Conservation (phyloP, 169 alveolate species). For the Eimeria maxima region DNA sequence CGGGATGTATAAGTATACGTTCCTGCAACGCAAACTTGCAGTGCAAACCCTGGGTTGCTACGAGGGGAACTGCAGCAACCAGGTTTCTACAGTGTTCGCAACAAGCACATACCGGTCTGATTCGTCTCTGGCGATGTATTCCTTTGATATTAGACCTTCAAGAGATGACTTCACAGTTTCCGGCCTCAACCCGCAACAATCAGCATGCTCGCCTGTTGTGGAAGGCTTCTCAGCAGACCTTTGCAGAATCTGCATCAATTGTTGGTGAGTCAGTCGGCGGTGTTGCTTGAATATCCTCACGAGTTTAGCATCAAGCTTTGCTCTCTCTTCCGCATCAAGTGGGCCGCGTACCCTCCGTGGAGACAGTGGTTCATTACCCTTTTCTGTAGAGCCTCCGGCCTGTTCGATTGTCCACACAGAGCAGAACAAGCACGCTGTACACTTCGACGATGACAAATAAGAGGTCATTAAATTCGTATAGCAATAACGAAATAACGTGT, state of each 20-base stretch:
- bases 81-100: background rate
- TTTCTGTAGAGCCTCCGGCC: background rate
- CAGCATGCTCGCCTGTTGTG: background rate
- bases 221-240: background rate
- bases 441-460: background rate
- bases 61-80: background rate
- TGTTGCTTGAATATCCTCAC: constrained; percentile 62
- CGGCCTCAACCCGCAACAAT: constrained; percentile 22
- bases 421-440: background rate
- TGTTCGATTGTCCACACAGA: background rate
- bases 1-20: constrained; percentile 62
- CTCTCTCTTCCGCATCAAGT: constrained; percentile 64
- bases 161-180: constrained; percentile 55
- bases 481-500: background rate
- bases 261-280: constrained; percentile 70
- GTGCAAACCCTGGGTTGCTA: background rate
- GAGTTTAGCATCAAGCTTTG: constrained; percentile 50
- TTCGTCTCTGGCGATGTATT: constrained; percentile 73
- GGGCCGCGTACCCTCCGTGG: constrained; percentile 32
- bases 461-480: background rate
- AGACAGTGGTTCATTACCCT: background rate
- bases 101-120: constrained; percentile 57
- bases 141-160: constrained; percentile 69
- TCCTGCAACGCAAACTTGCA: constrained; percentile 64
- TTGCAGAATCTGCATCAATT: constrained; percentile 53